Evolutionary conservation across 805 yeast species (phyloP), one percentile per base, ranked within the genome.

Genomic region (Saturnispora galanensis): DNA sequence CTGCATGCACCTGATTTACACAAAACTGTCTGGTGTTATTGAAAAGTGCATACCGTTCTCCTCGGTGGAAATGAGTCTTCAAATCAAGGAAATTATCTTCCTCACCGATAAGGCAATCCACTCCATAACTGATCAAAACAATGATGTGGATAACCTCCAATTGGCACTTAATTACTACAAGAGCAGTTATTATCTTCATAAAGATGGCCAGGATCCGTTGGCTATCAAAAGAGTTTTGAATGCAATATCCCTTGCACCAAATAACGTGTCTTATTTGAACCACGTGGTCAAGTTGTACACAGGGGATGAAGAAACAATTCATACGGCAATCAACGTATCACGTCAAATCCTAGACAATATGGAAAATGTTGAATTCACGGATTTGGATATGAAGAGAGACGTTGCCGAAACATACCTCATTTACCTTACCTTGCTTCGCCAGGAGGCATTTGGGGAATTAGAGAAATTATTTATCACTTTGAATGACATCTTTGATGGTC

Each of bases 321-420:
- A 48, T 3, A 50, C 45, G 18, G 47, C 63, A 1, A 30, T 42
- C n/a, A 15, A 26, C 11, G 28, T 42, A 9, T 10, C 41, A 12
- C 17, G 28, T 4, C 28, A 37, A 12, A 33, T 37, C 13, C 16
- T 42, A 1, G 31, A 35, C 11, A 31, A 40, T n/a, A 13, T 38
- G 10, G n/a, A 9, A 12, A 13, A 31, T n/a, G 35, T 21, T 18
- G 17, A 13, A 17, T 10, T 12, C 4, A 21, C 10, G 11, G 18
- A 31, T 11, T 42, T 42, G 33, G 38, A 41, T 13, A 46, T 63
- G 32, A 63, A 73, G 54, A 65, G 73, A 63, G 78, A 72, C 46
- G 71, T 79, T 45, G 56, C 80, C 42, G 84, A 85, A 56, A 68
- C 87, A 57, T 84, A 84, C 53, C 69, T 84, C 62, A 81, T 95